phyloP scores from a whole-genome alignment of 1,139 yeast genomes.

The Kodamaea sp. region DNA sequence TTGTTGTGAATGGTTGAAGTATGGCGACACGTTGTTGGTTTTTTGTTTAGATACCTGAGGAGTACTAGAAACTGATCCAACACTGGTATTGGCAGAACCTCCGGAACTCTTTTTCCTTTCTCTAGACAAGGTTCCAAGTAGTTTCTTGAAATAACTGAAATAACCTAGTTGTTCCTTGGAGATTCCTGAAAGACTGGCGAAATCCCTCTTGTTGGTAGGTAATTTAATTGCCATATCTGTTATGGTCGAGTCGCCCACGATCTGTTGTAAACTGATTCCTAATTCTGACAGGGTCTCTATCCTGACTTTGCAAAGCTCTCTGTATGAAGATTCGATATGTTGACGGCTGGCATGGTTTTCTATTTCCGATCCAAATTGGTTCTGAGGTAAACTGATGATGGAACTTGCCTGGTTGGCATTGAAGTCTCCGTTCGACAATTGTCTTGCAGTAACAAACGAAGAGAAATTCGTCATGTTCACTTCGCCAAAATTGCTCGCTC shows the following conservation, averaged over 20 bases:
- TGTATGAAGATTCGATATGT: slow-evolving; percentile 40
- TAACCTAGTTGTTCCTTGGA: slow-evolving; percentile 40
- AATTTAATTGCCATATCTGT: slow-evolving; percentile 56
- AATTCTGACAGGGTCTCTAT: slow-evolving; percentile 44
- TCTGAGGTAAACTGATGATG: slow-evolving; percentile 21
- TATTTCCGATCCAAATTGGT: slow-evolving; percentile 12
- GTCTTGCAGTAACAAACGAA: slow-evolving; percentile 32
- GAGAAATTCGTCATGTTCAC: slow-evolving; percentile 18
- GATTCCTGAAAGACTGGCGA: slow-evolving; percentile 42
- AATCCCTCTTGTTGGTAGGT: slow-evolving; percentile 58
- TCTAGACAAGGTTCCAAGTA: slow-evolving; percentile 38
- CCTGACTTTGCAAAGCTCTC: slow-evolving; percentile 48
- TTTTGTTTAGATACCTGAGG: too few species aligned
- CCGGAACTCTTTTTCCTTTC: slow-evolving; percentile 25
- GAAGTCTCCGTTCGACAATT: slow-evolving; percentile 17
- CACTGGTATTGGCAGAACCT: slow-evolving; percentile 8
- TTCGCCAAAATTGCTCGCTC: background rate
- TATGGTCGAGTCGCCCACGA: slow-evolving; percentile 51
- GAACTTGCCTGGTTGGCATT: slow-evolving; percentile 9
- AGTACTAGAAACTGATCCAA: background rate
- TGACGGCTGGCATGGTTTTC: slow-evolving; percentile 20
- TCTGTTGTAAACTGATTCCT: slow-evolving; percentile 39
- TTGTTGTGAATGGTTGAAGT: slow-evolving; percentile 13
- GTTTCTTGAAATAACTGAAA: slow-evolving; percentile 49
- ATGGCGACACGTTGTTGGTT: slow-evolving; percentile 9